A percentile compares a stretch with the other conserved stretches of the same genome.
Evolutionary conservation across 768 basidiomycete genomes (phyloP).

Genomic region (Amanita rubescens): DNA sequence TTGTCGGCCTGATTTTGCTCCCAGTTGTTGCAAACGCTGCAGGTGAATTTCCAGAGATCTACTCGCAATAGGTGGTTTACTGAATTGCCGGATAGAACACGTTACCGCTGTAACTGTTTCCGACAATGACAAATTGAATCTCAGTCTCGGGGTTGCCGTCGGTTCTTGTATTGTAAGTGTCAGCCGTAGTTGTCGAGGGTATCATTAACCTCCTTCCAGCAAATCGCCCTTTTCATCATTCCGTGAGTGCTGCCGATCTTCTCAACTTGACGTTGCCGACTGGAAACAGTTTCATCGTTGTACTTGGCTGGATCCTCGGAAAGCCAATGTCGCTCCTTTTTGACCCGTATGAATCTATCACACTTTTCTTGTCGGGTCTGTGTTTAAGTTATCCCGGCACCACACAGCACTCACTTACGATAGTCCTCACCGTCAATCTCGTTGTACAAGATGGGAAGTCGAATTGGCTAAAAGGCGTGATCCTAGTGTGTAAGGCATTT

Average conservation of each 20-base stretch:
- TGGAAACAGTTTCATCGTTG: constrained; percentile 55
- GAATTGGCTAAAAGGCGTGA: constrained; percentile 76
- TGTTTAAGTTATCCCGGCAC: background rate
- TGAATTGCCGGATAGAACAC: constrained; percentile 56
- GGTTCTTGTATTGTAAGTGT: constrained; percentile 70
- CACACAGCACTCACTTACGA: background rate
- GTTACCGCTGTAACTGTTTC: constrained; percentile 89
- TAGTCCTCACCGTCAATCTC: constrained; percentile 80
- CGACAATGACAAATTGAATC: constrained; percentile 81
- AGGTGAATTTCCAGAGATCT: constrained; percentile 28
- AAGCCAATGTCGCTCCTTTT: constrained; percentile 79
- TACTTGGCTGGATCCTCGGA: constrained; percentile 73
- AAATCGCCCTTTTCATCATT: constrained; percentile 82
- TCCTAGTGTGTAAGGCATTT: constrained; percentile 33
- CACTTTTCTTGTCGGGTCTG: constrained; percentile 37
- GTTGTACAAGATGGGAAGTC: constrained; percentile 76
- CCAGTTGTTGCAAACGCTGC: constrained; percentile 92
- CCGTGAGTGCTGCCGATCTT: constrained; percentile 40
- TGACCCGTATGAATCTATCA: constrained; percentile 83
- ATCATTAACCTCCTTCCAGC: constrained; percentile 31
- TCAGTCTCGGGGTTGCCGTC: constrained; percentile 86
- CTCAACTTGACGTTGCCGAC: background rate
- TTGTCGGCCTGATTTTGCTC: constrained; percentile 77
- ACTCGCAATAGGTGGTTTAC: constrained; percentile 3
- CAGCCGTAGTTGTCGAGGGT: background rate